These are phyloP conservation scores for Thermothielavioides terrestris DNA, from an alignment of 495 filamentous ascomycete genomes.

Conservation along the genomic window DNA sequence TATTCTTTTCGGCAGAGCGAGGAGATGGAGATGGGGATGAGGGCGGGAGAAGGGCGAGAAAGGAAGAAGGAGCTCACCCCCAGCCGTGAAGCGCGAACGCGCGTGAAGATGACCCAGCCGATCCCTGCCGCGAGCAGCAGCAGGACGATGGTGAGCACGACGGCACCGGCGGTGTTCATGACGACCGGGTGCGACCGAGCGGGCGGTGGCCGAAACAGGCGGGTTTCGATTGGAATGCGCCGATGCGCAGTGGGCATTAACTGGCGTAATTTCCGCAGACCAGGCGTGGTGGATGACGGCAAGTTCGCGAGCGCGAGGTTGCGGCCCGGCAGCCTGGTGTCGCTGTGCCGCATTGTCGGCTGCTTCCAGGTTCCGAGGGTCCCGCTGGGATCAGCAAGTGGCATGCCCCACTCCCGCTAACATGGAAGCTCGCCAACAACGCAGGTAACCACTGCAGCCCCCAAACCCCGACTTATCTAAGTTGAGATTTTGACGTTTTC, in stretches of 20 bases:
- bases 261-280: neutral
- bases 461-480: too few species aligned
- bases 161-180: conserved; percentile 35
- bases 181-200: neutral
- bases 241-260: neutral
- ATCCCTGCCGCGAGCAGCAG: conserved; percentile 34
- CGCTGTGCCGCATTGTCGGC: neutral
- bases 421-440: too few species aligned
- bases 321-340: too few species aligned
- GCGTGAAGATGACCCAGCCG: conserved; percentile 48
- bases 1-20: too few species aligned
- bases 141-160: conserved; percentile 45
- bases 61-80: conserved; percentile 37
- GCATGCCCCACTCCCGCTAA: too few species aligned
- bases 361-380: neutral
- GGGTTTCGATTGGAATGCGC: neutral
- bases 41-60: neutral
- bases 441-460: too few species aligned
- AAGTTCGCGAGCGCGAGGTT: neutral
- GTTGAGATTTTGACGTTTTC: too few species aligned
- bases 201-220: neutral
- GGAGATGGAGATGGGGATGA: neutral
- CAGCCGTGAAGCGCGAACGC: conserved; percentile 51
- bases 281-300: neutral
- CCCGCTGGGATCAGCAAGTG: too few species aligned